Evolutionary conservation across 2,329 filamentous ascomycete species (phyloP).

Genomic region (Torrubiellomyces zombiae): DNA sequence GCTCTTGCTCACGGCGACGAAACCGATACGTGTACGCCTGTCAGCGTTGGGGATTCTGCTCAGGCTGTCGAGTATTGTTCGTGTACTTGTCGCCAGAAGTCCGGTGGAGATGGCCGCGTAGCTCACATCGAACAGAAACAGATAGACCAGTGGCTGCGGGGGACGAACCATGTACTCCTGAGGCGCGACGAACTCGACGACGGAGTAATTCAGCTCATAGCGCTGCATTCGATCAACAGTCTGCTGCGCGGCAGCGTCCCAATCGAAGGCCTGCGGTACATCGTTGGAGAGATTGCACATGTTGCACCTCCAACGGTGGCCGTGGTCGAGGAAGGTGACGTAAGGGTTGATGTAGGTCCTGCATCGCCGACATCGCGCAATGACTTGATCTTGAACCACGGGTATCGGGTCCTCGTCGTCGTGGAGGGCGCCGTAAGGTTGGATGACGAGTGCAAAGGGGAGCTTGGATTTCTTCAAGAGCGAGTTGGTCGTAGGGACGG

Average conservation of each 20-base stretch:
- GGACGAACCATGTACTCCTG: constrained; percentile 99
- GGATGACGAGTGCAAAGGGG: constrained; percentile 88
- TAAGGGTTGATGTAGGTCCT: constrained; percentile 97
- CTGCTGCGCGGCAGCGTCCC: constrained; percentile 86
- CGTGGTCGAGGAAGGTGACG: constrained; percentile 89
- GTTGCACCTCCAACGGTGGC: constrained; percentile 96
- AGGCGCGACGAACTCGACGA: constrained; percentile 92
- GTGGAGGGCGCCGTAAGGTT: constrained; percentile 85
- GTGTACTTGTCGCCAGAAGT: constrained; percentile 76
- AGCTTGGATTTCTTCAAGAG: constrained; percentile 93
- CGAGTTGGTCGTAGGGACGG: constrained; percentile 79
- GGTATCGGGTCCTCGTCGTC: constrained; percentile 85
- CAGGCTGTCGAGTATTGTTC: constrained; percentile 87
- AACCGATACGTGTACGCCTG: constrained; percentile 77
- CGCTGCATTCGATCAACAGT: constrained; percentile 83
- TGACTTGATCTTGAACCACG: constrained; percentile 90
- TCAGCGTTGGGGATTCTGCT: constrained; percentile 98
- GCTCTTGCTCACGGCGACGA: constrained; percentile 87
- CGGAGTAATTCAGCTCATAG: constrained; percentile 85
- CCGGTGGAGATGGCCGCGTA: constrained; percentile 80
- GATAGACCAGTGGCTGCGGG: constrained; percentile 85
- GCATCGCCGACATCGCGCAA: constrained; percentile 89
- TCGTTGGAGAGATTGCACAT: constrained; percentile 99
- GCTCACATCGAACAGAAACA: constrained; percentile 92
- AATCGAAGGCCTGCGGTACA: constrained; percentile 97